Evolutionary conservation across 305 asterid species (phyloP).

Genomic region (Solanum hybrid): DNA sequence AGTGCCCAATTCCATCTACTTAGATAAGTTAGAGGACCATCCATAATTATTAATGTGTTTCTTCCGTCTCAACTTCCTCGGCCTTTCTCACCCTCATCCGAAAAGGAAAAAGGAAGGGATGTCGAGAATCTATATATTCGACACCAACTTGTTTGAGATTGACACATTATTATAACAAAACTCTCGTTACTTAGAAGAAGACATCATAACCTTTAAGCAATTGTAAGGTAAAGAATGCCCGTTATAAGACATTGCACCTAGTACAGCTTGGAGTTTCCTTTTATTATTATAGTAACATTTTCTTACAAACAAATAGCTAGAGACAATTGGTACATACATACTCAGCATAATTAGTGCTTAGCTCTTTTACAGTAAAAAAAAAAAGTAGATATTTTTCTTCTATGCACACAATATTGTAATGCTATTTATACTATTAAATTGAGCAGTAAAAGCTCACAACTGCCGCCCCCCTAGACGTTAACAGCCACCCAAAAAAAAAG

Average conservation of each 20-base stretch:
- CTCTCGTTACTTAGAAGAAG: neutral
- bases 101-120: neutral
- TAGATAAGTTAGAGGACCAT: neutral
- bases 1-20: neutral
- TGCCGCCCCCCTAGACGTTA: neutral
- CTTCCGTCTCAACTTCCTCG: neutral
- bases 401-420: neutral
- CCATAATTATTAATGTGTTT: neutral
- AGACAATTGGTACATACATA: slow-evolving; percentile 1
- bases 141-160: neutral
- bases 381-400: neutral
- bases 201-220: neutral
- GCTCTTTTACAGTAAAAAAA: neutral
- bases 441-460: neutral
- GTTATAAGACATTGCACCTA: neutral
- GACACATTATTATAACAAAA: neutral
- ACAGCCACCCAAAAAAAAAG: neutral
- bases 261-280: neutral
- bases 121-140: neutral
- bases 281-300: neutral
- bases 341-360: slow-evolving; percentile 2
- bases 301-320: neutral
- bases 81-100: neutral
- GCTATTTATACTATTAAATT: neutral
- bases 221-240: neutral